Evolutionary conservation across 495 filamentous ascomycete genomes (phyloP), one percentile per base, ranked within the genome.

Genomic region (Penicillium fimorum): DNA sequence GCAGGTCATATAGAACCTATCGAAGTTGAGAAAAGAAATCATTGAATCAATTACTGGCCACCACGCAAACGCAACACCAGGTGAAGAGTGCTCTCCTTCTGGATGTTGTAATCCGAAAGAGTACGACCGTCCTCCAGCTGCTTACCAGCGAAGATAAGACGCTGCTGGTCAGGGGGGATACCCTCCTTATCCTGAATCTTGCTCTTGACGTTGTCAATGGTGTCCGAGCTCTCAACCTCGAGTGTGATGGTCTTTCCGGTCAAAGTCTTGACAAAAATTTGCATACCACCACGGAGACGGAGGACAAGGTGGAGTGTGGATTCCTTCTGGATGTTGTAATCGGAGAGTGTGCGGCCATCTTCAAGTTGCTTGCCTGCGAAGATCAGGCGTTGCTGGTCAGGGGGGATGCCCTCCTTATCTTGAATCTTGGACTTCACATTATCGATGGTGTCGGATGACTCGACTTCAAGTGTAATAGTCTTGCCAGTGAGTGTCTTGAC

Each of bases 301-400:
- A 98, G 90, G 44, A 98, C 94, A 60, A 98, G 77, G 76, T 98
- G 94, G 12, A 98, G 82, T n/a, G 94, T 98, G 40, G 88, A 92
- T 75, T 97, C 94, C 78, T 98, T 98, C 74, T 97, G 94, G 50
- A 97, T 98, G 80, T 98, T 98, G 84, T 97, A 97, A 70, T 97
- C 94, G 58, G 85, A 90, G 2, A 98, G 79, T n/a, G 93, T 97
- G 17, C 93, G 90, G 62, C 88, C 88, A 68, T 92, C 88, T 64
- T 92, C 91, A 29, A 96, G 81, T 72, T 96, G 92, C 87, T 97
- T 97, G 61, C 93, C 93, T 37, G 93, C 92, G 68, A 97, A 97
- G 65, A 97, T 97, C 33, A 97, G 77, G 69, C 92, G 90, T 71
- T 95, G 91, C 73, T 95, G 91, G 72, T 96, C 91, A 7, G 92